Evolutionary conservation across 768 basidiomycete genomes (phyloP).

Genomic region (Tricholoma flavovirens): DNA sequence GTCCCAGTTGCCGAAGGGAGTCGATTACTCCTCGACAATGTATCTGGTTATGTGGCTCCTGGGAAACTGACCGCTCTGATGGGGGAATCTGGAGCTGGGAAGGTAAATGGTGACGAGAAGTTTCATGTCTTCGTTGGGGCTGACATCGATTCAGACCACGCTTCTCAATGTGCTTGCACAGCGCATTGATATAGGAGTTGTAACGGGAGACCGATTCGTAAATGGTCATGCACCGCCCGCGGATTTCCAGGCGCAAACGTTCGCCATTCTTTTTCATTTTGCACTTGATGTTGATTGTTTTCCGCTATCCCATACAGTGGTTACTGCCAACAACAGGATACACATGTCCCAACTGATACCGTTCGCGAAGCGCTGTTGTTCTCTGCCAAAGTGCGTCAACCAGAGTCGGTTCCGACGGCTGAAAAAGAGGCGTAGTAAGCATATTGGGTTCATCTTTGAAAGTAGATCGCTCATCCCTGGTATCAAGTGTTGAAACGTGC

Average conservation of each 20-base stretch:
- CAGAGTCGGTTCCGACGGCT: conserved; percentile 47
- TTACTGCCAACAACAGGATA: conserved; percentile 84
- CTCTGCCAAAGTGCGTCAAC: conserved; percentile 78
- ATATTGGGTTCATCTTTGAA: background rate
- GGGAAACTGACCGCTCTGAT: conserved; percentile 65
- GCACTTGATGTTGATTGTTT: background rate
- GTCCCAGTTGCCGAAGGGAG: conserved; percentile 20
- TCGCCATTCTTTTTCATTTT: conserved; percentile 5
- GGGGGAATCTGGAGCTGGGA: conserved; percentile 39
- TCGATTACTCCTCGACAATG: conserved; percentile 55
- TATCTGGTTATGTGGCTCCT: conserved; percentile 75
- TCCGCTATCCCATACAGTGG: conserved; percentile 28
- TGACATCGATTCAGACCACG: conserved; percentile 27
- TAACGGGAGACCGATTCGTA: conserved; percentile 35
- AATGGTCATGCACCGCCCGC: conserved; percentile 34
- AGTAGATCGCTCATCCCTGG: background rate
- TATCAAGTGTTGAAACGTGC: conserved; percentile 10
- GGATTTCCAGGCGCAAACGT: conserved; percentile 48
- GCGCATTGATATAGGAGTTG: conserved; percentile 30
- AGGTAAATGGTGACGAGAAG: conserved; percentile 3
- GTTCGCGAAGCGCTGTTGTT: conserved; percentile 78
- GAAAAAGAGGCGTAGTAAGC: conserved; percentile 81
- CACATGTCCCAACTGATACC: conserved; percentile 66
- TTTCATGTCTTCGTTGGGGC: background rate
- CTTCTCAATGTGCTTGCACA: conserved; percentile 40